Conservation (phyloP, 192 early-diverging fungal genomes). For the Linnemannia zychae region DNA sequence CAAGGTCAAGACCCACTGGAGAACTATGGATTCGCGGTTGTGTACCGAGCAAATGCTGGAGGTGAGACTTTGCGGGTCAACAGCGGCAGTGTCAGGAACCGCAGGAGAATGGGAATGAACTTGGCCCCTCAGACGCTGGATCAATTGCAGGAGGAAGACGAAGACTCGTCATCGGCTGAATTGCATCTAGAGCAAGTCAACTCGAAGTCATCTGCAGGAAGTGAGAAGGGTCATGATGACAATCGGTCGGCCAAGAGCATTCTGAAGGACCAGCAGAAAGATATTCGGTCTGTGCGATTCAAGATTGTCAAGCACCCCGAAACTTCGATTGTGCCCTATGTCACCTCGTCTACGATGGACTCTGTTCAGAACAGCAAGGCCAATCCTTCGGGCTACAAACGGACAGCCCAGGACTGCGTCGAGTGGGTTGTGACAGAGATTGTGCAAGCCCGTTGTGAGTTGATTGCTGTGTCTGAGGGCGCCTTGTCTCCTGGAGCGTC, state of each 20-base stretch:
- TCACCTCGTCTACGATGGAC: constrained; percentile 5
- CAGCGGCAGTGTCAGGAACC: constrained; percentile 64
- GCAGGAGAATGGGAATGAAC: constrained; percentile 25
- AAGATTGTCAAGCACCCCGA: constrained; percentile 53
- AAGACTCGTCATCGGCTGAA: neutral
- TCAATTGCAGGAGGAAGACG: constrained; percentile 19
- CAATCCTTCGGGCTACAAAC: constrained; percentile 14
- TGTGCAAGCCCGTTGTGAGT: constrained; percentile 35
- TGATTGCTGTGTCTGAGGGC: constrained; percentile 36
- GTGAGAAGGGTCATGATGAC: neutral
- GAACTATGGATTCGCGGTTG: constrained; percentile 66
- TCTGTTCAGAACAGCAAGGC: constrained; percentile 15
- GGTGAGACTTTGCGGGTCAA: constrained; percentile 67
- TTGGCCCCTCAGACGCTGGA: neutral
- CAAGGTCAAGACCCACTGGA: constrained; percentile 47
- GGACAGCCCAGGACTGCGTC: constrained; percentile 34
- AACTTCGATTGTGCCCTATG: constrained; percentile 32
- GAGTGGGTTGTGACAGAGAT: constrained; percentile 54
- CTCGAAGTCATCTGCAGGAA: neutral
- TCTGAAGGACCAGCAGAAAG: constrained; percentile 22
- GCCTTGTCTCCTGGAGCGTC: neutral
- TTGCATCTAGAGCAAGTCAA: neutral
- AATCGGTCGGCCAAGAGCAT: constrained; percentile 18
- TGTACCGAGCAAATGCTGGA: constrained; percentile 55
- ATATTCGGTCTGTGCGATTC: constrained; percentile 44